Evolutionary conservation across 129 eudicot genomes (phyloP), one percentile per base, ranked within the genome.

Genomic region (Flaveria brownii): DNA sequence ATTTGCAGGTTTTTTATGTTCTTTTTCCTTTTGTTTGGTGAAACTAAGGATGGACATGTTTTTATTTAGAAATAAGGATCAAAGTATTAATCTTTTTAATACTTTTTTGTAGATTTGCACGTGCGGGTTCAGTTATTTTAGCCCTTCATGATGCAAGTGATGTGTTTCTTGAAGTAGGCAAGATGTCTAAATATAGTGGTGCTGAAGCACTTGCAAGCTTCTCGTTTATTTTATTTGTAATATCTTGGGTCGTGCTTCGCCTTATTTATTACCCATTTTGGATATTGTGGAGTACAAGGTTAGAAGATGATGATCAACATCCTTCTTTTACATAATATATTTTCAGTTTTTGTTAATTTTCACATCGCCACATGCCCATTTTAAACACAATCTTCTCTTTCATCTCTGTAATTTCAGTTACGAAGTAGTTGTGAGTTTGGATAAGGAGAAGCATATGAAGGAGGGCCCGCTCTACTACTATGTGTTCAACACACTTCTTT

Each of bases 261-360:
- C 95, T 93, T 75, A 85, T 88, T 49, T 93, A 83, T 85, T 93
- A 86, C 61, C 98, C 98, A 20, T 93, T 93, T 68, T 93, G 98
- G 98, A 78, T 93, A 71, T 85, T 93, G 17, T 93, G 98, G 98
- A 93, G 98, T 80, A 93, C 98, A 76, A 93, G 98, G 98, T 93
- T 22, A 20, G 86, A 57, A 73, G 25, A 14, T 62, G 17, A 51
- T 56, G 52, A 75, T 59, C 26, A 33, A 18, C 22, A 22, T 41
- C 15, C 9, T 25, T 45, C 30, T 49, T 59, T 41, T 52, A 22
- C 26, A 63, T 63, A 63, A 33, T 63, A 61, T n/a, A 70, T 26
- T 70, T 4, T 69, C 15, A 5, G 30, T 63, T 63, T 68, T 25
- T 86, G 73, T 85, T 86, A 7, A 18, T 20, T 9, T 55, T 17